Evolutionary conservation across 352 stramenopile species (phyloP), one percentile per base, ranked within the genome.

Genomic region (Pythium plurisporium): DNA sequence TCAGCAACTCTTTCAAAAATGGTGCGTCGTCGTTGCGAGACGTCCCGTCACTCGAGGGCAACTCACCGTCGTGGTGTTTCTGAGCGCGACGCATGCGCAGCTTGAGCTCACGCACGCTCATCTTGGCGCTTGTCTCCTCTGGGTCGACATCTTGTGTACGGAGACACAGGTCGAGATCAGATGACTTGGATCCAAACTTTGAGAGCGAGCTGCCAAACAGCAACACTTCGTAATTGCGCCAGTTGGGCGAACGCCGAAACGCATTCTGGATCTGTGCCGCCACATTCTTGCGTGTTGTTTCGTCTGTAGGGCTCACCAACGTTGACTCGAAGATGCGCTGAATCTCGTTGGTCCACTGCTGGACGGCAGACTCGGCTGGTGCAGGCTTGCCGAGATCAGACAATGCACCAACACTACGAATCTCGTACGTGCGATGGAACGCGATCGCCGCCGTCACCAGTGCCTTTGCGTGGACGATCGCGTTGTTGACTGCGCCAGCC

Each of bases 181-280:
- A 94, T 23, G 53, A 69, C 29, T 72, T 75, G 12, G 84, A 87
- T 26, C 84, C 84, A 36, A 81, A 92, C 43, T 73, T 82, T 38
- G 82, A 91, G 48, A 90, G 48, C 1, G 84, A 94, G 30, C 84
- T 94, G 46, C 84, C 84, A 43, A 89, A 94, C 5, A 88, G 69
- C 53, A 78, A 30, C 22, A 62, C 51, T 14, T 62, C 44, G 40
- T 37, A 53, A 6, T 36, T 29, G 47, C 46, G 51, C 51, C 53
- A 62, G 43, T 59, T 31, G n/a, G 46, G 23, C 31, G 45, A 50
- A 19, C 47, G 53, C 2, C 53, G 40, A 42, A 63, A 56, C 40
- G 47, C 46, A 2, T 2, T 50, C 41, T 59, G 20, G 20, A 63
- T 48, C 48, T 59, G 60, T 17, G 54, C 34, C 1, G 47, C 48